A percentile compares a stretch with the other conserved stretches of the same genome.
These are phyloP conservation scores for Coprinopsis strossmayeri DNA, from an alignment of 768 basidiomycete species.

Conservation along the genomic window DNA sequence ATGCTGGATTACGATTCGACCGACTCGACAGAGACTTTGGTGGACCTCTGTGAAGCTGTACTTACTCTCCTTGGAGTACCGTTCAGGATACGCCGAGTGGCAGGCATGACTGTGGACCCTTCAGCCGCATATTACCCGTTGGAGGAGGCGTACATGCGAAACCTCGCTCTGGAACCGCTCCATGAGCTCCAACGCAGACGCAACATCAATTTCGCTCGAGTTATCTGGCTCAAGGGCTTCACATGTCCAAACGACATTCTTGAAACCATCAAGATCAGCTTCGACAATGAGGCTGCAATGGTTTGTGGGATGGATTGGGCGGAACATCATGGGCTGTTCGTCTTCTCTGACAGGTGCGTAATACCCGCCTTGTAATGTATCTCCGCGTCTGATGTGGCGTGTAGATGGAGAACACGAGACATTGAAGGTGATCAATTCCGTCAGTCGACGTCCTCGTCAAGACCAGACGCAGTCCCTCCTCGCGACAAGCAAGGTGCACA, in stretches of 20 bases:
- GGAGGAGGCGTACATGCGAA: slow-evolving; percentile 92
- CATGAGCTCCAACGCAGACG: slow-evolving; percentile 72
- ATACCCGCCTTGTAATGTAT: background rate
- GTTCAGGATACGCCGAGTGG: slow-evolving; percentile 87
- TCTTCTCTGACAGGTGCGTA: slow-evolving; percentile 90
- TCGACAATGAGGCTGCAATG: slow-evolving; percentile 92
- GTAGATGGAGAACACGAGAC: slow-evolving; percentile 94
- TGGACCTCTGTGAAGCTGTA: slow-evolving; percentile 93
- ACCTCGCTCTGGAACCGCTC: slow-evolving; percentile 87
- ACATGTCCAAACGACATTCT: slow-evolving; percentile 98
- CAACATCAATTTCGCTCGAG: slow-evolving; percentile 79
- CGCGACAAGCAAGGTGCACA: slow-evolving; percentile 76
- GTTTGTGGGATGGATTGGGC: slow-evolving; percentile 99
- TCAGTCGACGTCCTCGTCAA: slow-evolving; percentile 90
- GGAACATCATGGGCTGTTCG: slow-evolving; percentile 94
- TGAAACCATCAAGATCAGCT: slow-evolving; percentile 88
- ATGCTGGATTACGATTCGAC: slow-evolving; percentile 97
- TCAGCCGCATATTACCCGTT: slow-evolving; percentile 88
- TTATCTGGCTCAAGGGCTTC: slow-evolving; percentile 98
- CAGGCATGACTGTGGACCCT: slow-evolving; percentile 88
- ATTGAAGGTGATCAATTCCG: slow-evolving; percentile 98
- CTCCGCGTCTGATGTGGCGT: slow-evolving; percentile 2
- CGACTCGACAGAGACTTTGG: slow-evolving; percentile 91
- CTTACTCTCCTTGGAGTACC: slow-evolving; percentile 90
- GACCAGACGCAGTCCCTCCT: slow-evolving; percentile 86